phyloP scores from a whole-genome alignment of 208 protist species.

The Leishmania tropica region DNA sequence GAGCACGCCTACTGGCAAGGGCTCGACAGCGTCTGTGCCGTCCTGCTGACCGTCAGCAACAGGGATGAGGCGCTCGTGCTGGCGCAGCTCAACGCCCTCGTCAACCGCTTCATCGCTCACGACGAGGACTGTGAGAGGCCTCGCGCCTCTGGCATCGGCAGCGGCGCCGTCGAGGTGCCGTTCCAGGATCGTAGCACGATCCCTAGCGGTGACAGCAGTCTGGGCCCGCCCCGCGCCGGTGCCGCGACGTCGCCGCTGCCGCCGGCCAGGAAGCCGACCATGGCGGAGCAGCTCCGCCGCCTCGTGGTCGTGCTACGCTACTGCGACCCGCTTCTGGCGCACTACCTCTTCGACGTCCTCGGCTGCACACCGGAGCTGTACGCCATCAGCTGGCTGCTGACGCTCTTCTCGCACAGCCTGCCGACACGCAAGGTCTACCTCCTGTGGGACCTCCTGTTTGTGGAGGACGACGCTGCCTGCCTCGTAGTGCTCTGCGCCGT shows the following conservation, averaged over 20 bases:
- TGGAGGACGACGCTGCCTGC: slow-evolving; percentile 32
- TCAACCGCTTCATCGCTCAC: slow-evolving; percentile 78
- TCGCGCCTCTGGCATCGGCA: neutral
- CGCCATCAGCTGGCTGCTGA: slow-evolving; percentile 96
- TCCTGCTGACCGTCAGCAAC: slow-evolving; percentile 72
- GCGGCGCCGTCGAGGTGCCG: neutral
- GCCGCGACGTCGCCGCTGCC: neutral
- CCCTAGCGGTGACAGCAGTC: neutral
- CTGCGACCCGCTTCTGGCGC: slow-evolving; percentile 89
- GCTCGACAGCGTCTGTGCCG: slow-evolving; percentile 92
- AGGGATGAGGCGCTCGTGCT: slow-evolving; percentile 84
- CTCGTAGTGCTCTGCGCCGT: slow-evolving; percentile 38
- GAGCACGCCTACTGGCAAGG: slow-evolving; percentile 92
- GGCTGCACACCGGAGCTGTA: slow-evolving; percentile 91
- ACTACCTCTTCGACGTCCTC: slow-evolving; percentile 82
- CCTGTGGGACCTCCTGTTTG: slow-evolving; percentile 94
- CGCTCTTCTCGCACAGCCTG: slow-evolving; percentile 87
- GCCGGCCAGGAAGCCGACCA: slow-evolving; percentile 37
- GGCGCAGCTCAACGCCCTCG: slow-evolving; percentile 77
- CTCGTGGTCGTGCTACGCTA: slow-evolving; percentile 74
- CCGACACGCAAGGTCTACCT: slow-evolving; percentile 89
- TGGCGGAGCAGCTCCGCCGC: slow-evolving; percentile 77
- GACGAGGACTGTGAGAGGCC: slow-evolving; percentile 34
- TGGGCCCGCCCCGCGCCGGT: neutral
- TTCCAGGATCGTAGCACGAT: too few relatives aligned